Evolutionary conservation across 2,329 filamentous ascomycete genomes (phyloP).

Genomic region (Akanthomyces uredinophilus): DNA sequence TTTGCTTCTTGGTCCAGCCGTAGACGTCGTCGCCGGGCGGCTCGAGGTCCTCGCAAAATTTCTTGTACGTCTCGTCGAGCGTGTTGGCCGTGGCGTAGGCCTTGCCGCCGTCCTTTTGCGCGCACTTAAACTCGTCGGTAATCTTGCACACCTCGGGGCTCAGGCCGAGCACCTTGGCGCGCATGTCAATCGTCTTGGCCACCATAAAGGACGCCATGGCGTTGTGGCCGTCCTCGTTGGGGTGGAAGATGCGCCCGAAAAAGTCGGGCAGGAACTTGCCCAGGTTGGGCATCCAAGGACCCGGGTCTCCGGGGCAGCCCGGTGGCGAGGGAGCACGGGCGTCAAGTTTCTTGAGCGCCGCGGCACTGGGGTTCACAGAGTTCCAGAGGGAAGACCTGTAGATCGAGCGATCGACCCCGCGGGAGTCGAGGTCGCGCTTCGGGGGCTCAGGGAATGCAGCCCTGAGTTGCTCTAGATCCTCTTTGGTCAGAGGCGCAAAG

Average conservation of each 20-base stretch:
- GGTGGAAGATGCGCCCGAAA: constrained; percentile 29
- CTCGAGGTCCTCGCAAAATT: constrained; percentile 25
- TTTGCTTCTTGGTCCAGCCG: constrained; percentile 14
- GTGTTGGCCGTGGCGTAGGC: constrained; percentile 20
- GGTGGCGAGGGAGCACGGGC: constrained; percentile 22
- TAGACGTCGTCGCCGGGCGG: constrained; percentile 14
- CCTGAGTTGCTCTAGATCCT: too few species aligned
- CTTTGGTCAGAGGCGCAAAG: too few species aligned
- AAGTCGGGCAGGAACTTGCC: constrained; percentile 24
- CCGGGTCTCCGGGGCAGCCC: constrained; percentile 23
- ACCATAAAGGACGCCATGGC: constrained; percentile 26
- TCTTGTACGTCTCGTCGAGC: constrained; percentile 23
- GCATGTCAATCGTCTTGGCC: constrained; percentile 17
- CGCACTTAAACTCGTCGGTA: constrained; percentile 24
- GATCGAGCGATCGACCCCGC: constrained; percentile 11
- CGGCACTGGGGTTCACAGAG: constrained; percentile 18
- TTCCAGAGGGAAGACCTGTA: constrained; percentile 23
- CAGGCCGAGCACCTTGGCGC: constrained; percentile 20
- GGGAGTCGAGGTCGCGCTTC: too few species aligned
- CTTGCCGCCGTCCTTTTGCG: constrained; percentile 20
- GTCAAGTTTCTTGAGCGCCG: constrained; percentile 21
- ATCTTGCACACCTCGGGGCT: constrained; percentile 12
- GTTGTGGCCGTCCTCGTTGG: constrained; percentile 25
- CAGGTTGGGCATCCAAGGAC: too few species aligned
- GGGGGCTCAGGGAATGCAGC: too few species aligned